Evolutionary conservation across 1,284 basidiomycete genomes (phyloP).

Genomic region (Singerocomus inundabilis): DNA sequence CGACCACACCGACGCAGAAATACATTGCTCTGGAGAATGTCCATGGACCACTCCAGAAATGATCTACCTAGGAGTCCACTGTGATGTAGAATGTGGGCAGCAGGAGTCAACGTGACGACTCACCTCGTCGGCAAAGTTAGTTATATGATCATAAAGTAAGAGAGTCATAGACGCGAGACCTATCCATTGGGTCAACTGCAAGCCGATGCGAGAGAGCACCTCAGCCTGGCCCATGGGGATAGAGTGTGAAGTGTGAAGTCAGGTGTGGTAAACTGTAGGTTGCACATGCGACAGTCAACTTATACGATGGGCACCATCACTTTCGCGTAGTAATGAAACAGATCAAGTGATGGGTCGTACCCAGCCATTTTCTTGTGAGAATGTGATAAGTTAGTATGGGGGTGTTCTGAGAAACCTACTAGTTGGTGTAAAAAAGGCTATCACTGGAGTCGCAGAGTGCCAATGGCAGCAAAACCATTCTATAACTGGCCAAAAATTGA

Average conservation of each 20-base stretch:
- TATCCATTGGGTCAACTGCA: neutral
- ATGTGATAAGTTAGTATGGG: neutral
- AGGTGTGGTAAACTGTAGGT: neutral
- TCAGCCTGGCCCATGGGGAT: constrained; percentile 1
- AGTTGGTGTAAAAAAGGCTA: neutral
- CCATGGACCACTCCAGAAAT: constrained; percentile 19
- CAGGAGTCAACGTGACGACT: neutral
- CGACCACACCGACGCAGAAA: constrained; percentile 9
- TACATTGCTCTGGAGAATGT: constrained; percentile 14
- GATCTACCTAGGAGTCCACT: constrained; percentile 5
- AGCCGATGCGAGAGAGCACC: neutral
- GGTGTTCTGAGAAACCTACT: neutral
- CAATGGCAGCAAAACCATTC: neutral
- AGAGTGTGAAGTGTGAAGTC: neutral
- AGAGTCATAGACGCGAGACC: constrained; percentile 12
- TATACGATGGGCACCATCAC: constrained; percentile 5
- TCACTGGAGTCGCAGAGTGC: neutral
- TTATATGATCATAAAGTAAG: constrained; percentile 24
- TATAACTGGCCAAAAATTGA: neutral
- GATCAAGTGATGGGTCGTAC: neutral
- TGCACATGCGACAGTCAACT: neutral
- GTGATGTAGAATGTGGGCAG: neutral
- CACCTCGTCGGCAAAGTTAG: constrained; percentile 20
- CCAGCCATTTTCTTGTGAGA: neutral
- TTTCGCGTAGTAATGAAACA: neutral